Evolutionary conservation across 805 yeast genomes (phyloP).

Genomic region (Kodamaea hsintzibuensis): DNA sequence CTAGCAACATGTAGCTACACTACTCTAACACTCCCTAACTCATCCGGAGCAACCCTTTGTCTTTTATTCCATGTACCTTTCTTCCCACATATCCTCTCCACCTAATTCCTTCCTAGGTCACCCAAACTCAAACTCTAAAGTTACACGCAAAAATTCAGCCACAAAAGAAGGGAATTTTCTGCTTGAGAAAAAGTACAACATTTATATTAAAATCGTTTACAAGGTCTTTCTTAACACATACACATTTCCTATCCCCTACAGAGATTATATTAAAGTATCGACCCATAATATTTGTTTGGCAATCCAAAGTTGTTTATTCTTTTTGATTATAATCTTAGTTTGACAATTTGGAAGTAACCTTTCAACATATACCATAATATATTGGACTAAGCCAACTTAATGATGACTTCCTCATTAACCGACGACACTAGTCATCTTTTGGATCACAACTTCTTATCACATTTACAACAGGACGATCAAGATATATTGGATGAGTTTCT

Average conservation of each 20-base stretch:
- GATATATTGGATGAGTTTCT: conserved; percentile 60
- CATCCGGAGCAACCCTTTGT: too few species aligned
- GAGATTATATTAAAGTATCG: too few species aligned
- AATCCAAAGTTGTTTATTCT: too few species aligned
- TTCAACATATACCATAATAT: too few species aligned
- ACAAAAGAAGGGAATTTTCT: neutral
- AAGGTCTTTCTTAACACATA: neutral
- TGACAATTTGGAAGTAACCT: neutral
- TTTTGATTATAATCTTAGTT: too few species aligned
- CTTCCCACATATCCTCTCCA: neutral
- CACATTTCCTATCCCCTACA: neutral
- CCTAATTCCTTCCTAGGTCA: neutral
- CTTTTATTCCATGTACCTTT: too few species aligned
- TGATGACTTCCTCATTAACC: conserved; percentile 21
- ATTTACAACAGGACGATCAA: conserved; percentile 32
- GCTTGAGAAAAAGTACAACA: neutral
- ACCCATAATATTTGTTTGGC: neutral
- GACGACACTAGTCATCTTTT: conserved; percentile 24
- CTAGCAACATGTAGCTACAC: too few species aligned
- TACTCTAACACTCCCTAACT: too few species aligned
- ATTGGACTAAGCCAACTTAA: neutral
- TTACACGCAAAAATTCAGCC: neutral
- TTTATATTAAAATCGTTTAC: neutral
- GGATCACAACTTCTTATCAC: conserved; percentile 23
- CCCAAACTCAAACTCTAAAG: neutral